These are phyloP conservation scores for Cystobasidium ongulense DNA, from an alignment of 768 basidiomycete genomes.

Conservation along the genomic window DNA sequence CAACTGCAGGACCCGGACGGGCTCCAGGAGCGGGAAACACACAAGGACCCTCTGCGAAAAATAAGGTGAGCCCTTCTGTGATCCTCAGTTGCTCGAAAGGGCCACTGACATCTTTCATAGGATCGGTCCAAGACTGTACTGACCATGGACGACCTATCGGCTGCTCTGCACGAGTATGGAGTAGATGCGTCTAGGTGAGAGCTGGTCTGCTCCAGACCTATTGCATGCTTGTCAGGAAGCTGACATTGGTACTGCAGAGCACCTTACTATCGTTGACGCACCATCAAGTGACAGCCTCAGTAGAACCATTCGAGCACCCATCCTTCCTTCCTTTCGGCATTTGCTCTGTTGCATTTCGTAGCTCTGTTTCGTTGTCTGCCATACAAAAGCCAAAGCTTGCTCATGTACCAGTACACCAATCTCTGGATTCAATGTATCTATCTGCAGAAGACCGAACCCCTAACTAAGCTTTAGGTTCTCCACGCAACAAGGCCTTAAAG, in stretches of 20 bases:
- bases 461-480: neutral
- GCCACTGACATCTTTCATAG: slow-evolving; percentile 32
- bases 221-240: neutral
- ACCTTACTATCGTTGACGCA: slow-evolving; percentile 21
- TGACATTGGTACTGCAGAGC: neutral
- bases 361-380: neutral
- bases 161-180: slow-evolving; percentile 90
- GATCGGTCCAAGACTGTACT: slow-evolving; percentile 75
- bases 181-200: slow-evolving; percentile 56
- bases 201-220: neutral
- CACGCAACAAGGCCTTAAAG: slow-evolving; percentile 12
- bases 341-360: neutral
- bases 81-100: neutral
- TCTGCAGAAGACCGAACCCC: neutral
- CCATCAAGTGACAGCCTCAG: too few relatives aligned
- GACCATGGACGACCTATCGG: slow-evolving; percentile 92
- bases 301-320: too few relatives aligned
- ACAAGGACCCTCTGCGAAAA: neutral
- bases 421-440: neutral
- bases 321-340: too few relatives aligned
- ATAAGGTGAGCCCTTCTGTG: neutral
- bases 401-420: neutral
- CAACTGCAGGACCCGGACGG: slow-evolving; percentile 62
- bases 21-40: neutral
- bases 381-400: neutral